A percentile compares a stretch with the other conserved stretches of the same genome.
These are phyloP conservation scores for Alternaria angustiovoidea DNA, from an alignment of 2,329 filamentous ascomycete genomes.

Conservation along the genomic window DNA sequence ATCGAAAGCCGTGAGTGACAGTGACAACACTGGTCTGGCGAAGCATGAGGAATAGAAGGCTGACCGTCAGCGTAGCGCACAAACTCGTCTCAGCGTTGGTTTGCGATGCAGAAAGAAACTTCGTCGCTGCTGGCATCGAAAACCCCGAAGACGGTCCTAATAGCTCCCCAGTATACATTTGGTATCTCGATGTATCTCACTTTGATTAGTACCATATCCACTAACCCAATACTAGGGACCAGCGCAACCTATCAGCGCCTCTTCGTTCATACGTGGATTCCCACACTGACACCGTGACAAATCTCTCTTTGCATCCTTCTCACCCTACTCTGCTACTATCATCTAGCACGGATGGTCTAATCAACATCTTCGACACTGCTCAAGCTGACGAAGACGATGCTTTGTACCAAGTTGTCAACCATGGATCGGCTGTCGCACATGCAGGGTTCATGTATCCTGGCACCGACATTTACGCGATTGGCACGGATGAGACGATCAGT, in stretches of 20 bases:
- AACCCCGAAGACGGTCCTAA: conserved; percentile 62
- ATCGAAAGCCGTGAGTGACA: conserved; percentile 46
- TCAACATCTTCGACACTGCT: conserved; percentile 77
- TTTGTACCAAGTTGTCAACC: conserved; percentile 79
- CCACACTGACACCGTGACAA: conserved; percentile 67
- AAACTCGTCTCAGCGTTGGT: conserved; percentile 71
- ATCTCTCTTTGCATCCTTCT: conserved; percentile 68
- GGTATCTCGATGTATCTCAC: conserved; percentile 27
- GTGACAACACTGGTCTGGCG: background rate
- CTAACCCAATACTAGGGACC: conserved; percentile 46
- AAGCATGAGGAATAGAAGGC: background rate
- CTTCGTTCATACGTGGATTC: conserved; percentile 55
- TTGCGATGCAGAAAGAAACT: conserved; percentile 63
- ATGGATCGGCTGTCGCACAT: conserved; percentile 76
- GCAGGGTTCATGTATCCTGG: conserved; percentile 71
- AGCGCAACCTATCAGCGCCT: conserved; percentile 50
- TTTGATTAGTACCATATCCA: background rate
- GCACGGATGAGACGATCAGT: conserved; percentile 79
- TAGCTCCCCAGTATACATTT: conserved; percentile 50
- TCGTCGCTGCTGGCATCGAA: conserved; percentile 77
- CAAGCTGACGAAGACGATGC: conserved; percentile 75
- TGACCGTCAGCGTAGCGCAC: conserved; percentile 53
- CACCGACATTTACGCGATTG: conserved; percentile 70
- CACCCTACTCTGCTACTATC: conserved; percentile 72
- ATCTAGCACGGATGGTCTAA: conserved; percentile 79